Conservation (phyloP, 2,329 filamentous ascomycete genomes). For the Ophiocordyceps robertsii region DNA sequence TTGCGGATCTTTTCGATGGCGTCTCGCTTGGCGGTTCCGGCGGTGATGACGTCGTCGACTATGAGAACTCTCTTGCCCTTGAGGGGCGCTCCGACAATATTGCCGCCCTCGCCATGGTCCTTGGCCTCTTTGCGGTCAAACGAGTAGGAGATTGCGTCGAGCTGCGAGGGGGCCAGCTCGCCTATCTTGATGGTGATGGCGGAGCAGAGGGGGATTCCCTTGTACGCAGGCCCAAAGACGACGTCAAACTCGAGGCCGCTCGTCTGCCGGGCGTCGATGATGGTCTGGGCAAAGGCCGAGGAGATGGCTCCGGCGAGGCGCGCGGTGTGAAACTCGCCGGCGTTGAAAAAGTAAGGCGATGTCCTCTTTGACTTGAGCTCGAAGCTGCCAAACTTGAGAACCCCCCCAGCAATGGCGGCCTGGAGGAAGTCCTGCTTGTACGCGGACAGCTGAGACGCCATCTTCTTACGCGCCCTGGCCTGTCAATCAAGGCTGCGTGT, state of each 20-base stretch:
- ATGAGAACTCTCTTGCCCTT: constrained; percentile 79
- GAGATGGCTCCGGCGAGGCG: constrained; percentile 66
- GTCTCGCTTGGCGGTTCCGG: constrained; percentile 86
- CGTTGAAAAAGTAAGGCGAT: constrained; percentile 98
- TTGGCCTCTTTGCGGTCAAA: constrained; percentile 97
- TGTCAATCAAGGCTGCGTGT: neutral
- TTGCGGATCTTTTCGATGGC: constrained; percentile 78
- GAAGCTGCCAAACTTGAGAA: constrained; percentile 72
- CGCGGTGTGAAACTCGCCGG: constrained; percentile 76
- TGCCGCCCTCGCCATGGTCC: constrained; percentile 88
- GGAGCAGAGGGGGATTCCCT: constrained; percentile 84
- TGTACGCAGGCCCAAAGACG: constrained; percentile 90
- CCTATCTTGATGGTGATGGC: constrained; percentile 64
- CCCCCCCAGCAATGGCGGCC: constrained; percentile 52
- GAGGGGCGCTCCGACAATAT: constrained; percentile 76
- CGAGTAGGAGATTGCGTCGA: constrained; percentile 62
- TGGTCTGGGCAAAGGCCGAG: constrained; percentile 63
- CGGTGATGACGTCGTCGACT: constrained; percentile 93
- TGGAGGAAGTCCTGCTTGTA: constrained; percentile 65
- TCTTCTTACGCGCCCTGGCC: neutral
- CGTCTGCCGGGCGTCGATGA: constrained; percentile 32
- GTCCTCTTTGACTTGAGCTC: constrained; percentile 83
- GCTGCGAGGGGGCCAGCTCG: constrained; percentile 51
- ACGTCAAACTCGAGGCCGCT: constrained; percentile 56
- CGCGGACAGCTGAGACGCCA: constrained; percentile 29